Evolutionary conservation across 1,284 basidiomycete species (phyloP).

Genomic region (Filobasidium uniguttulatum): DNA sequence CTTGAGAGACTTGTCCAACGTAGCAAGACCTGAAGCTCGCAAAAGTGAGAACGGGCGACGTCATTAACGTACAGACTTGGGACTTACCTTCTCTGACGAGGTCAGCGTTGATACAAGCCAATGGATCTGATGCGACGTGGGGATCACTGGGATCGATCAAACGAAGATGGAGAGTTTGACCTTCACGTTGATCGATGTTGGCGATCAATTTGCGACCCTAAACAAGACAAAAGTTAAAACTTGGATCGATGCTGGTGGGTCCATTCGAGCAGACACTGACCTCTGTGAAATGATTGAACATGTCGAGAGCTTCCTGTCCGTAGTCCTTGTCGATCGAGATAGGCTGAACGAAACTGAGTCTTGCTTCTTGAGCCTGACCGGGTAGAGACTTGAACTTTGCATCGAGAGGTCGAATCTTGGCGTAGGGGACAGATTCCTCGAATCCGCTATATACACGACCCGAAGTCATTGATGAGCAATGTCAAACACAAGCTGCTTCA

Average conservation of each 20-base stretch:
- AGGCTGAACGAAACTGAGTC: conserved; percentile 62
- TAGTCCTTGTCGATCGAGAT: conserved; percentile 67
- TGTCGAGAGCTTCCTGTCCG: conserved; percentile 63
- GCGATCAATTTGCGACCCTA: conserved; percentile 71
- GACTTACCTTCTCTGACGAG: conserved; percentile 43
- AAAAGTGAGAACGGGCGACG: not conserved
- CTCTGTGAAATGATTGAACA: conserved; percentile 70
- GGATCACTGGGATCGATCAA: conserved; percentile 73
- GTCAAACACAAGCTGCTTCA: not conserved
- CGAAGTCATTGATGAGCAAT: conserved; percentile 24
- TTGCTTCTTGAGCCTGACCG: conserved; percentile 45
- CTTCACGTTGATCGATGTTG: conserved; percentile 75
- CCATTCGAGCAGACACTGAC: conserved; percentile 14
- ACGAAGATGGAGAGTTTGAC: conserved; percentile 61
- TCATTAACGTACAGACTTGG: not conserved
- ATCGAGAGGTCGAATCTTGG: conserved; percentile 60
- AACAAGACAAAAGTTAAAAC: not conserved
- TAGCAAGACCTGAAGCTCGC: conserved; percentile 47
- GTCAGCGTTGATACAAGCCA: conserved; percentile 71
- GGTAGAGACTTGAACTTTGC: conserved; percentile 69
- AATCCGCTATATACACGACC: conserved; percentile 51
- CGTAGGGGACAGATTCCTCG: conserved; percentile 65
- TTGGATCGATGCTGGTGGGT: not conserved
- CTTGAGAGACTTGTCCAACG: conserved; percentile 62
- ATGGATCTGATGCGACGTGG: conserved; percentile 48